Conservation (phyloP, 257 asterid genomes). For the Misopates orontium region DNA sequence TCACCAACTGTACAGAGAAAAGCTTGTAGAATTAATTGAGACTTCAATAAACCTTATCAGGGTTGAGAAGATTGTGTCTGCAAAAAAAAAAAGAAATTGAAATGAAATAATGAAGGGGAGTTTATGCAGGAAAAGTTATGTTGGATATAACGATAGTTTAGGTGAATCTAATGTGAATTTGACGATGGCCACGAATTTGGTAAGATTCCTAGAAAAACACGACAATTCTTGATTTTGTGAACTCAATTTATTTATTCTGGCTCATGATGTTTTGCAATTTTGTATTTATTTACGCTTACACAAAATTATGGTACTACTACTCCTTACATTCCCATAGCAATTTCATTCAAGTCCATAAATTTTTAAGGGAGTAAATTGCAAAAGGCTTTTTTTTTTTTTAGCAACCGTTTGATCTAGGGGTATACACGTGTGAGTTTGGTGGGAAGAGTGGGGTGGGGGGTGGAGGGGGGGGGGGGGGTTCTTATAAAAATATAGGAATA, state of each 20-base stretch:
- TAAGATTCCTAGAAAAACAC: slow-evolving; percentile 45
- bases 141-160: slow-evolving; percentile 34
- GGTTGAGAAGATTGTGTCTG: slow-evolving; percentile 32
- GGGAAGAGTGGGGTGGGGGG: too few relatives aligned
- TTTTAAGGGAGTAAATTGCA: slow-evolving; percentile 15
- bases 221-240: background rate
- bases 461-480: too few relatives aligned
- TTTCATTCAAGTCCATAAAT: slow-evolving; percentile 7
- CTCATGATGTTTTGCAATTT: slow-evolving; percentile 24
- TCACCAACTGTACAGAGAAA: background rate
- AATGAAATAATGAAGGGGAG: slow-evolving; percentile 28
- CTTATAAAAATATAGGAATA: too few relatives aligned
- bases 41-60: slow-evolving; percentile 39
- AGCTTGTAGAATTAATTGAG: background rate
- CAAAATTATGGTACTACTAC: background rate
- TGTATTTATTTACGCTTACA: background rate
- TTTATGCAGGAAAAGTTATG: slow-evolving; percentile 5
- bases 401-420: background rate
- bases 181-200: slow-evolving; percentile 53
- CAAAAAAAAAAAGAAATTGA: slow-evolving; percentile 7
- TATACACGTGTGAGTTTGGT: too few relatives aligned
- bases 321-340: slow-evolving; percentile 1
- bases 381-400: background rate
- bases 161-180: slow-evolving; percentile 37
- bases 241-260: slow-evolving; percentile 37